Evolutionary conservation across 2,329 filamentous ascomycete species (phyloP).

Genomic region (Aspergillus fumigatiaffinis): DNA sequence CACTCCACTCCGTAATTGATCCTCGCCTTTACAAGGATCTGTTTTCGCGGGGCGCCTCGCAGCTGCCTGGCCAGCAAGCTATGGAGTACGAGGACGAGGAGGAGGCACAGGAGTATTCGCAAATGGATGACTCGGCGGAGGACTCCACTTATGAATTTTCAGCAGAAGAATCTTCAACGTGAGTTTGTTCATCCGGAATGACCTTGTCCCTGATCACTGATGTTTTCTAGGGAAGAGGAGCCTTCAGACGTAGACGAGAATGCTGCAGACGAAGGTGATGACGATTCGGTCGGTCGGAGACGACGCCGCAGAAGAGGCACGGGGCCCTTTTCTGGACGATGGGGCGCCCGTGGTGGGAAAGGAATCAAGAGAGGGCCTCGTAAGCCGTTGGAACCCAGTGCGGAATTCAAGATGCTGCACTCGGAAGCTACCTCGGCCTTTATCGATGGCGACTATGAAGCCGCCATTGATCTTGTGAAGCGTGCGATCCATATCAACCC

Average conservation of each 20-base stretch:
- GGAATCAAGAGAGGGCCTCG: slow-evolving; percentile 45
- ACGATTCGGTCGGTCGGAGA: slow-evolving; percentile 20
- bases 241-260: slow-evolving; percentile 10
- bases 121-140: slow-evolving; percentile 15
- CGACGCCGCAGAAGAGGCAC: slow-evolving; percentile 28
- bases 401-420: slow-evolving; percentile 46
- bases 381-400: slow-evolving; percentile 44
- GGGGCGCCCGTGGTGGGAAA: slow-evolving; percentile 40
- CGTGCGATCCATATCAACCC: slow-evolving; percentile 55
- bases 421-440: slow-evolving; percentile 47
- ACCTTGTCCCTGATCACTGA: slow-evolving; percentile 4
- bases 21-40: slow-evolving; percentile 30
- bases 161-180: slow-evolving; percentile 25
- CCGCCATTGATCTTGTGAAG: slow-evolving; percentile 41
- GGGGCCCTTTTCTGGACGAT: slow-evolving; percentile 34
- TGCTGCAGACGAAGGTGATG: slow-evolving; percentile 20
- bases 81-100: slow-evolving; percentile 10
- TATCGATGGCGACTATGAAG: slow-evolving; percentile 45
- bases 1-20: slow-evolving; percentile 26
- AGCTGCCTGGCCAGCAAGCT: slow-evolving; percentile 8
- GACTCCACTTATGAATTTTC: slow-evolving; percentile 25
- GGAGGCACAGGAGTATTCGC: slow-evolving; percentile 4
- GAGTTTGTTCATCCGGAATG: slow-evolving; percentile 3
- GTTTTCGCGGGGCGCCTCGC: slow-evolving; percentile 13
- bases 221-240: slow-evolving; percentile 21